Base-by-base conservation (phyloP, 2,329 filamentous ascomycete genomes). In the Sporothrix pallida region DNA sequence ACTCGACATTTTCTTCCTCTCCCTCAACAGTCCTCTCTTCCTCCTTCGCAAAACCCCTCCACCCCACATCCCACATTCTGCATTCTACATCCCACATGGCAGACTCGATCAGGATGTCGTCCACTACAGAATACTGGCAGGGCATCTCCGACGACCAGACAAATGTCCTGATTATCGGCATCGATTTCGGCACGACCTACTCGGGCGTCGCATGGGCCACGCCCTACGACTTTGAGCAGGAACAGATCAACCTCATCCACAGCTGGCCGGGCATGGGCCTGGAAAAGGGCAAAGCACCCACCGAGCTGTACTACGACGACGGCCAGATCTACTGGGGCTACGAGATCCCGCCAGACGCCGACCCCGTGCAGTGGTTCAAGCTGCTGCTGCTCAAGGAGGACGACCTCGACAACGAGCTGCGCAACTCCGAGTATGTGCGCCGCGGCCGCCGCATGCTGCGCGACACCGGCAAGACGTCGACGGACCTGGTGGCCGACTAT, bases 401-500 rank as follows among this genome's bases (percentile, higher is more conserved):
- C 9, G 74, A 75, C n/a, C 70, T 75, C 13, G 54, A 44, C 72
- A 23, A 58, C 20, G 70, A 70, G n/a, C 62, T 74, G 56, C 68
- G 63, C 70, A 67, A 48, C 69, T 70, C 63, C 42, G 71, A 75
- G 54, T 70, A 72, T 15, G 69, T 74, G 17, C 54, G 20, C 6
- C 72, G 71, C 26, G 52, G 71, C 42, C 69, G 63, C 6, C 63
- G 75, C 52, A 74, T 70, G 71, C 71, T 73, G 70, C 42, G 10
- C 1, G 48, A 0, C n/a, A 68, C 0, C 75, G 78, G 8, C 76
- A 10, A 75, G 79, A 0, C 73, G 79, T 0, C 74, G 8, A 72
- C 79, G 0, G 79, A 82, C 0, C 77, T 82, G 0, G 79, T 84
- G 0, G 77, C 76, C 0, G 74, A 78, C 42, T 84, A 81, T 52